Conservation (phyloP, 495 filamentous ascomycete genomes). For the Penicillium atrosanguineum region DNA sequence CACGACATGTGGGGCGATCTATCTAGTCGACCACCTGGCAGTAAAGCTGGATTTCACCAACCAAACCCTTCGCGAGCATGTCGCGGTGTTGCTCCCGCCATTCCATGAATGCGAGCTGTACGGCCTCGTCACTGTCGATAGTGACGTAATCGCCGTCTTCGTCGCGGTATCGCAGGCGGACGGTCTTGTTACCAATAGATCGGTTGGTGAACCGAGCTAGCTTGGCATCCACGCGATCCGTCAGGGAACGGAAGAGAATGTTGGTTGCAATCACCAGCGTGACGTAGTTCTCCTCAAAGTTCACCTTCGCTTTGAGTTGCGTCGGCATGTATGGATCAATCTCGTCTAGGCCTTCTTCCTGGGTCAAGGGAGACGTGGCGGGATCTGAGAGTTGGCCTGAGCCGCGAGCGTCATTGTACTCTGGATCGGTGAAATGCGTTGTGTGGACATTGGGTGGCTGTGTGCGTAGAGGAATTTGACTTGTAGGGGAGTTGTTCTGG, state of each 20-base stretch:
- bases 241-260: conserved; percentile 86
- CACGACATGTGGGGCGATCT: not conserved
- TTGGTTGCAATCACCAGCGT: conserved; percentile 90
- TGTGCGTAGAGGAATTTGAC: conserved; percentile 45
- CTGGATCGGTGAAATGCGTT: conserved; percentile 40
- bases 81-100: conserved; percentile 76
- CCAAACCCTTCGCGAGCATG: conserved; percentile 58
- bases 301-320: conserved; percentile 93
- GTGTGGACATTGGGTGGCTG: conserved; percentile 29
- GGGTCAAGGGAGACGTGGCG: conserved; percentile 36
- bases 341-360: conserved; percentile 34
- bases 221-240: conserved; percentile 96
- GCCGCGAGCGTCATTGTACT: conserved; percentile 32
- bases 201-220: conserved; percentile 76
- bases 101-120: conserved; percentile 88
- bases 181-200: conserved; percentile 71
- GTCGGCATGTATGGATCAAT: conserved; percentile 45
- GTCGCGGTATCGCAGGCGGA: conserved; percentile 85
- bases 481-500: conserved; percentile 63
- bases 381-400: conserved; percentile 34
- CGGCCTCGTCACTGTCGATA: conserved; percentile 92
- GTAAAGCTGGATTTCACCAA: conserved; percentile 84
- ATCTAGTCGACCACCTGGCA: conserved; percentile 51
- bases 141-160: conserved; percentile 91
- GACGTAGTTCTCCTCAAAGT: conserved; percentile 77